Percentiles rank a stretch among this genome's conserved stretches.
phyloP scores from a whole-genome alignment of 2,329 filamentous ascomycete genomes.

The Trichoderma hamatum region DNA sequence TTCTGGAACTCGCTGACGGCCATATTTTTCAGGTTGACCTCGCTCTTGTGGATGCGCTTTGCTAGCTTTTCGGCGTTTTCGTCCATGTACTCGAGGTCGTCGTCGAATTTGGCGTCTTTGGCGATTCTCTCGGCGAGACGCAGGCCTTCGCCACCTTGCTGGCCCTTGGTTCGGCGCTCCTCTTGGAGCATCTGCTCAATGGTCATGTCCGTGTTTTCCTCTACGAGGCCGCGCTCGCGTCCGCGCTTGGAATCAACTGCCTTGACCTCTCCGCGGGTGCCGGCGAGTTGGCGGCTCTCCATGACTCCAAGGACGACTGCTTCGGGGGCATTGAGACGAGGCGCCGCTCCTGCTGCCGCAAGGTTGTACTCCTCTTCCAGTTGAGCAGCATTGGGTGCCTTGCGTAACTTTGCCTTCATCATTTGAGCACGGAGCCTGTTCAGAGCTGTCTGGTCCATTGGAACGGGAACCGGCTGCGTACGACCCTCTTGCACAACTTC shows the following conservation, averaged over 20 bases:
- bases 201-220: constrained; percentile 92
- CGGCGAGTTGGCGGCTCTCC: constrained; percentile 87
- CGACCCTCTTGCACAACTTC: constrained; percentile 58
- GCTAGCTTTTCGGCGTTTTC: constrained; percentile 93
- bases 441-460: constrained; percentile 76
- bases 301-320: constrained; percentile 79
- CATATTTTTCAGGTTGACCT: constrained; percentile 82
- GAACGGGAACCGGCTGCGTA: constrained; percentile 38
- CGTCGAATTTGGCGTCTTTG: constrained; percentile 87
- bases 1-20: constrained; percentile 89
- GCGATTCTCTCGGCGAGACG: constrained; percentile 90
- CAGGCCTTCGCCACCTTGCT: constrained; percentile 76
- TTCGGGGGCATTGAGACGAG: constrained; percentile 61
- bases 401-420: constrained; percentile 91
- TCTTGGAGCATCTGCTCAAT: constrained; percentile 97
- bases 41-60: constrained; percentile 82
- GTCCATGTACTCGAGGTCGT: constrained; percentile 95
- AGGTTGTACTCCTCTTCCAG: constrained; percentile 84
- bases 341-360: constrained; percentile 64
- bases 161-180: constrained; percentile 80
- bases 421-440: constrained; percentile 91
- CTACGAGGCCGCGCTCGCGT: constrained; percentile 78
- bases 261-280: constrained; percentile 72
- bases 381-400: constrained; percentile 71
- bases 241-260: constrained; percentile 78